Evolutionary conservation across 805 yeast genomes (phyloP), one percentile per base, ranked within the genome.

Genomic region (Naumovozyma castellii): DNA sequence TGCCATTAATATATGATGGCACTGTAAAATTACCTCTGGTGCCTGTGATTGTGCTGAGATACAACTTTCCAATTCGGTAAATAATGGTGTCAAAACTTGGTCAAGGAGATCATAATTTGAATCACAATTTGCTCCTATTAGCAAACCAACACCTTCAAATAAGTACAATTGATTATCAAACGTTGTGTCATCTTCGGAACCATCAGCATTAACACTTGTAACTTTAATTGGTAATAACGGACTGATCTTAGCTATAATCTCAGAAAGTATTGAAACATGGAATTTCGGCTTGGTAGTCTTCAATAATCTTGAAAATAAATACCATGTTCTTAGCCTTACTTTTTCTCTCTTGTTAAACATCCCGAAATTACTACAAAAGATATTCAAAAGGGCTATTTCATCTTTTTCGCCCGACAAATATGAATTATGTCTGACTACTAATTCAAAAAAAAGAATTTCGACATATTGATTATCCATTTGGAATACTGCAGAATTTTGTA

Each of bases 291-390:
- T 81, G 2, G 90, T 80, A 35, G 81, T 66, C 56, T 82, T 85
- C 44, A 87, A 71, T 53, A 88, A 84, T 57, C 94, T 74, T 53
- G 80, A 80, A 51, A 90, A 85, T 46, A 88, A 67, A 58, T 85
- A 90, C 96, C 97, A 92, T 32, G 94, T 73, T 58, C 97, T 78
- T 41, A 76, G 69, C 51, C 87, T 78, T 3, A 88, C 96, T 45
- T 77, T 81, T 42, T 73, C 81, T 48, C 73, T 69, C 4, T 71
- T 67, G 62, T 81, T 85, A 59, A 85, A 87, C 45, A 90, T 73
- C 13, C 97, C 97, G 49, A 80, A 72, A 28, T 78, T 78, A 14
- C 92, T 77, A 34, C 86, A 76, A 56, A 92, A 90, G 17, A 84
- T 72, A 49, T 84, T 83, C 42, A 90, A 66, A 15, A 86, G 75